Evolutionary conservation across 2,329 filamentous ascomycete species (phyloP).

Genomic region (Fusarium proliferatum): DNA sequence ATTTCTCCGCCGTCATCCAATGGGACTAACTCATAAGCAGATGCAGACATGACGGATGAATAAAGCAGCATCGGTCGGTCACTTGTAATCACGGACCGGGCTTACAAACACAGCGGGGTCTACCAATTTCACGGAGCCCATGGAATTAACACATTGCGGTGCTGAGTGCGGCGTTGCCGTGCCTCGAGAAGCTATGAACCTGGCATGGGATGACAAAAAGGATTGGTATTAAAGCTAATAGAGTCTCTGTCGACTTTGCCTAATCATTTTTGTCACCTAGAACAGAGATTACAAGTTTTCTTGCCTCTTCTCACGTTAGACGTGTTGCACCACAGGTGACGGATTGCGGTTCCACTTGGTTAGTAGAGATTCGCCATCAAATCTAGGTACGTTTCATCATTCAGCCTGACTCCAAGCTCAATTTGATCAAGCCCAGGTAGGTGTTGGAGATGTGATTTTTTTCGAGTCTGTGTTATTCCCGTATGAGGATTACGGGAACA

Average conservation of each 20-base stretch:
- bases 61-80: not conserved
- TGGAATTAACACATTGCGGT: slow-evolving; percentile 10
- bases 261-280: not conserved
- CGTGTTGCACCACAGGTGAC: not conserved
- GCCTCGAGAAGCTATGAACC: not conserved
- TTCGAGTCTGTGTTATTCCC: slow-evolving; percentile 15
- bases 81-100: slow-evolving; percentile 8
- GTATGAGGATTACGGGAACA: not conserved
- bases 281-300: not conserved
- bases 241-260: not conserved
- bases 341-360: slow-evolving; percentile 16
- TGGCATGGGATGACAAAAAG: not conserved
- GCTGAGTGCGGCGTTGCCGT: slow-evolving; percentile 24
- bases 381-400: slow-evolving; percentile 38
- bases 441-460: not conserved
- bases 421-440: slow-evolving; percentile 8
- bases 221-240: not conserved
- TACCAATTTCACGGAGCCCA: slow-evolving; percentile 6
- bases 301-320: not conserved
- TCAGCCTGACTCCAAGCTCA: slow-evolving; percentile 9
- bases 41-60: not conserved
- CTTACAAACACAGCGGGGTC: slow-evolving; percentile 27
- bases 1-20: slow-evolving; percentile 2
- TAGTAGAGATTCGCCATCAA: slow-evolving; percentile 10
- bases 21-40: not conserved